Evolutionary conservation across 2,329 filamentous ascomycete species (phyloP).

Genomic region (Hypoxylon sp.): DNA sequence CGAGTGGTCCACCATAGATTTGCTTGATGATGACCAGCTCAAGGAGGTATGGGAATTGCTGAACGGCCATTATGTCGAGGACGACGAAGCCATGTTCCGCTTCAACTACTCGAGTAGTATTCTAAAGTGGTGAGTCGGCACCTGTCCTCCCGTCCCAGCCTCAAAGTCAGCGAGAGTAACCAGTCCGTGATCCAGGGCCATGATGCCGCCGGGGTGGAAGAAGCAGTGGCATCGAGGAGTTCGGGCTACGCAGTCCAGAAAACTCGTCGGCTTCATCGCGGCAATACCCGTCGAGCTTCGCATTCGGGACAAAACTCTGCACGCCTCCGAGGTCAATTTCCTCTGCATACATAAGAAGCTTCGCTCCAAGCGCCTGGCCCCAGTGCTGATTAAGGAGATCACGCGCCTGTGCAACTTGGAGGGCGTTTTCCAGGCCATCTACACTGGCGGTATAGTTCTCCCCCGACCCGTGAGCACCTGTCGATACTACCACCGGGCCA

Average conservation of each 20-base stretch:
- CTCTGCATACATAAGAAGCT: conserved; percentile 98
- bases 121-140: conserved; percentile 75
- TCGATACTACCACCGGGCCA: conserved; percentile 90
- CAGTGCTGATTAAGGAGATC: conserved; percentile 96
- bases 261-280: conserved; percentile 94
- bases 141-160: conserved; percentile 10
- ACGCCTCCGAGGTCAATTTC: conserved; percentile 95
- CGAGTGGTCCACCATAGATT: conserved; percentile 92
- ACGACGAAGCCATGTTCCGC: conserved; percentile 95
- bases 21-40: conserved; percentile 78
- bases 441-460: conserved; percentile 90
- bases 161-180: conserved; percentile 6
- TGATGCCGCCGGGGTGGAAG: conserved; percentile 93
- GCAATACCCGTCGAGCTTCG: conserved; percentile 86
- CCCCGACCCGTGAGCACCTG: conserved; percentile 93
- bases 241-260: conserved; percentile 80
- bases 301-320: conserved; percentile 77
- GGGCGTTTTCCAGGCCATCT: conserved; percentile 92
- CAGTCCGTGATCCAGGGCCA: conserved; percentile 67
- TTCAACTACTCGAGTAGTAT: conserved; percentile 95
- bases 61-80: conserved; percentile 95
- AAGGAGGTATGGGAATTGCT: conserved; percentile 92
- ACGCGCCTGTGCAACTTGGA: conserved; percentile 88
- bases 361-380: conserved; percentile 87
- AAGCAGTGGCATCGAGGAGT: conserved; percentile 96